Evolutionary conservation across 805 yeast genomes (phyloP), one percentile per base, ranked within the genome.

Genomic region (Citeromyces matritensis): DNA sequence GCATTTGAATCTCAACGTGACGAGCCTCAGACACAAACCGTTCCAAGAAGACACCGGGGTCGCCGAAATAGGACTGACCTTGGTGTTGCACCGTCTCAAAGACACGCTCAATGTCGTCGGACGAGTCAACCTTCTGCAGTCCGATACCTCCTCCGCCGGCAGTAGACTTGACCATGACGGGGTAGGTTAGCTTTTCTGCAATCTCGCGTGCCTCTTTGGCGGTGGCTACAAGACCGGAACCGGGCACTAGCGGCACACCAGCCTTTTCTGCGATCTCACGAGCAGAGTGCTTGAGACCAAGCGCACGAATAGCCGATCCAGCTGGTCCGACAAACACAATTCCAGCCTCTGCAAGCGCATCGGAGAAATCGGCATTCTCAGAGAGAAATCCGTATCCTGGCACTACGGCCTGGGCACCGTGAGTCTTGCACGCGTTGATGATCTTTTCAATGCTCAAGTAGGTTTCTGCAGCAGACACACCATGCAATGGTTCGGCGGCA

Each of bases 91-190:
- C 97, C 7, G 94, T 77, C 45, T 72, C 80, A 55, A 84, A 88
- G 9, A 86, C 93, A 38, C 79, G 60, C 56, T 73, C 82, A 39
- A 91, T 73, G 37, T 91, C 96, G 12, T 53, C 73, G 42, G 70
- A 81, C 24, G 73, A 65, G 46, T 86, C 95, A 36, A 86, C 96
- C 49, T 85, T 81, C 54, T 88, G 96, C 43, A 88, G 61, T 40
- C 98, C 98, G 47, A 88, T 88, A 57, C 98, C 98, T 55, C 98
- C 98, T 48, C 98, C 98, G 51, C 98, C 98, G 15, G 97, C 97
- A 38, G 98, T 91, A 15, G 94, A 80, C 56, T 88, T 88, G 31
- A 91, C 82, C 97, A 88, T 88, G 23, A 88, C 72, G 19, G 97
- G 97, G 45, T 83, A 91, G 35, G 69, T 80, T 31, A 88, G 60